Conservation (phyloP, 306 rosid genomes). For the Vigna hirtella region DNA sequence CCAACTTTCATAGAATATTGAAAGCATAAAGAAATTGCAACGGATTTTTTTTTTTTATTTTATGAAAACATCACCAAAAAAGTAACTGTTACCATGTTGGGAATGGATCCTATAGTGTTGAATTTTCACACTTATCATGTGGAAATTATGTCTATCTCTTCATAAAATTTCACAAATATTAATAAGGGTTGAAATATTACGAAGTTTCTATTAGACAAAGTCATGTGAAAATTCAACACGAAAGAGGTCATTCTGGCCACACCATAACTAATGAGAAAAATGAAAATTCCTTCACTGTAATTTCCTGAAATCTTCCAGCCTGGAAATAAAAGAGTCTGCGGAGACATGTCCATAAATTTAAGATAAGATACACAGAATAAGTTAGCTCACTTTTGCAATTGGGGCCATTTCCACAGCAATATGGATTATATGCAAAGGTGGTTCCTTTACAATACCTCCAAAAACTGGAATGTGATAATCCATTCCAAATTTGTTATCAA, state of each 20-base stretch:
- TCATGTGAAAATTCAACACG: not conserved
- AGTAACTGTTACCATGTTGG: not conserved
- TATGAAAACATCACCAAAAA: slow-evolving; percentile 14
- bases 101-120: not conserved
- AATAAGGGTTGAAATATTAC: not conserved
- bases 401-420: slow-evolving; percentile 99
- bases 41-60: not conserved
- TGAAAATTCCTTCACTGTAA: slow-evolving; percentile 1
- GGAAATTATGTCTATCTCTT: not conserved
- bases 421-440: slow-evolving; percentile 94
- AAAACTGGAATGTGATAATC: slow-evolving; percentile 92
- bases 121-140: not conserved
- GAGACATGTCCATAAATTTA: not conserved
- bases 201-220: not conserved
- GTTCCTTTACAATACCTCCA: slow-evolving; percentile 83
- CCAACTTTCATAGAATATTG: not conserved
- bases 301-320: slow-evolving; percentile 16
- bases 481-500: slow-evolving; percentile 86
- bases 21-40: slow-evolving; percentile 3
- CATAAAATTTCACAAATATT: slow-evolving; percentile 6
- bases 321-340: slow-evolving; percentile 18
- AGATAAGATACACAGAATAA: slow-evolving; percentile 28
- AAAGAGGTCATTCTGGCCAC: not conserved
- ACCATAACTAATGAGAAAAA: slow-evolving; percentile 1
- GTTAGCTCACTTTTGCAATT: slow-evolving; percentile 78